These are phyloP conservation scores for Conoideocrella luteorostrata DNA, from an alignment of 2,329 filamentous ascomycete species.

Conservation along the genomic window DNA sequence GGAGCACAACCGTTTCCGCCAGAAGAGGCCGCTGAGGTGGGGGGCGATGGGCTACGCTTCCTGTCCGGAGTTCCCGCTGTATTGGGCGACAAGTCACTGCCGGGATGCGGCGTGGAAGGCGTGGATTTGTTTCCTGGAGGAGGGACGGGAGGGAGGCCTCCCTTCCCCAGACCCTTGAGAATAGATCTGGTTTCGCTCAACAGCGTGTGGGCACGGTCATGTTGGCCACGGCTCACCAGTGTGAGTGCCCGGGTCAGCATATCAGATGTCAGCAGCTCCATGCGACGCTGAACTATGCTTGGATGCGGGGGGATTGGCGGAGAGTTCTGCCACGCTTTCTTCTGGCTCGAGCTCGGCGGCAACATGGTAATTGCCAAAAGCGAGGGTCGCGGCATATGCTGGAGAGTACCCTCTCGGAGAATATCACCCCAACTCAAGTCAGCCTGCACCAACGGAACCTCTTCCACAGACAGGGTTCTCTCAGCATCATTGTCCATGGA, in stretches of 20 bases:
- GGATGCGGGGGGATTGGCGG: conserved; percentile 93
- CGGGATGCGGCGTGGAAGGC: conserved; percentile 43
- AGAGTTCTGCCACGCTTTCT: conserved; percentile 57
- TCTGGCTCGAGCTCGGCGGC: conserved; percentile 57
- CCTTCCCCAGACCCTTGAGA: conserved; percentile 91
- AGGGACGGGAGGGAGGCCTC: conserved; percentile 83
- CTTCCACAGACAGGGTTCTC: conserved; percentile 78
- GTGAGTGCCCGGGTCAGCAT: conserved; percentile 93
- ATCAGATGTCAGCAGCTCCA: conserved; percentile 96
- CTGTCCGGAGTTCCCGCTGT: conserved; percentile 43
- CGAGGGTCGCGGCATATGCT: conserved; percentile 82
- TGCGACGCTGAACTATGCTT: conserved; percentile 88
- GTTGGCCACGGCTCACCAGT: conserved; percentile 82
- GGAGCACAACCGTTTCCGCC: conserved; percentile 32
- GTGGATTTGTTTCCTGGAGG: conserved; percentile 42
- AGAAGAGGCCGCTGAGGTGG: conserved; percentile 40
- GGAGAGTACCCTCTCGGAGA: conserved; percentile 76
- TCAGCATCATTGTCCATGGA: conserved; percentile 81
- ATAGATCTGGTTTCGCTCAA: conserved; percentile 92
- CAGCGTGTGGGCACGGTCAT: conserved; percentile 88
- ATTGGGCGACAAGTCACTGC: conserved; percentile 37
- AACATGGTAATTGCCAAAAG: conserved; percentile 94
- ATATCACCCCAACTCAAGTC: conserved; percentile 93
- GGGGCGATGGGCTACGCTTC: conserved; percentile 50
- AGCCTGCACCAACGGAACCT: conserved; percentile 90